Base-by-base conservation (phyloP, 179 eudicot genomes). In the Vitellaria paradoxa region DNA sequence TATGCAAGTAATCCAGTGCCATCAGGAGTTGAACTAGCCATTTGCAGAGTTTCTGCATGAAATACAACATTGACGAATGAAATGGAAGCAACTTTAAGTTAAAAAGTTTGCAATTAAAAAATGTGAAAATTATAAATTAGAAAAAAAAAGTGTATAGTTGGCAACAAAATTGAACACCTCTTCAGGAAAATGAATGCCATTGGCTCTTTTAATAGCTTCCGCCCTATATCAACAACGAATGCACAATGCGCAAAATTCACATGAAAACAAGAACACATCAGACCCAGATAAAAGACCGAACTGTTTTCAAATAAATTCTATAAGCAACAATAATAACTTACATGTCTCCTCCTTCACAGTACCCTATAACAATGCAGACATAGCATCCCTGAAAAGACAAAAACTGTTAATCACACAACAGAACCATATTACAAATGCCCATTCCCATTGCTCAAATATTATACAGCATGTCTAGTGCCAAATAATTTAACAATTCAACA, bases 261-360 rank as follows among this genome's bases (percentile, higher is more conserved):
- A 49, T 67, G 81, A 17, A 77, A 74, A 73, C 67, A 65, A 73
- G 70, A 72, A 59, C 37, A 73, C 61, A 65, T 9, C 14, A 18
- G 23, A 45, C 64, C 55, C 66, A 49, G 20, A 55, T 10, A 60
- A 73, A 46, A 52, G 15, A 68, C 14, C 9, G 14, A 60, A 70
- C 17, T 37, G 93, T 6, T 64, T 67, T 24, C 9, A 10, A 37
- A 20, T 40, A 46, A 17, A 1, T 17, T 8, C 14, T 24, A 37
- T 57, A 47, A 24, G 74, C 45, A 68, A 75, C 63, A 75, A 45
- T 72, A 57, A 75, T 23, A 60, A 83, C 99, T 86, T 88, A 96
- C 99, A 96, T 93, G 88, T 96, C 99, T 79, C 99, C 99, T 64
- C 98, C 99, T 82, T 96, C 99, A 79, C 99, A 96, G 73, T 93